Conservation (phyloP, 345 rosid genomes). For the Eucalyptus polybractea region DNA sequence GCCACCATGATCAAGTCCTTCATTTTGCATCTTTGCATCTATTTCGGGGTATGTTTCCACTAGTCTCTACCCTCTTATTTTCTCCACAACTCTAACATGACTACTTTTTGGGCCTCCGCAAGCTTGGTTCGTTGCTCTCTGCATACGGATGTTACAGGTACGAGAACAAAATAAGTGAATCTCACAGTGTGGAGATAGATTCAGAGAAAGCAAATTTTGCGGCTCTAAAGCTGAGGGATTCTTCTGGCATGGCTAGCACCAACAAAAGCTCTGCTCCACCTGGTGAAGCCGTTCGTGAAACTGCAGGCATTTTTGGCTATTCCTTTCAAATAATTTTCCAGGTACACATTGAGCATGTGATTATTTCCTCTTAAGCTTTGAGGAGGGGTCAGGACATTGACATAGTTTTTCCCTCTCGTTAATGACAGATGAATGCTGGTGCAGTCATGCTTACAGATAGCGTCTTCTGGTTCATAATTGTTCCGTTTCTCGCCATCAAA, state of each 20-base stretch:
- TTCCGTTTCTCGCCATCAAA: conserved; percentile 68
- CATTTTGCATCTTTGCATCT: neutral
- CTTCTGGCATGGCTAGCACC: neutral
- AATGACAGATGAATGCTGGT: conserved; percentile 83
- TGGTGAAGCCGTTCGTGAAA: conserved; percentile 16
- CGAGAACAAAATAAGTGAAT: conserved; percentile 47
- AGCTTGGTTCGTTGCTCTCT: conserved; percentile 78
- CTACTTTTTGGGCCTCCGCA: neutral
- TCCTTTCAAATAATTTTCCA: conserved; percentile 79
- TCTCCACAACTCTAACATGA: neutral
- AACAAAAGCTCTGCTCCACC: conserved; percentile 15
- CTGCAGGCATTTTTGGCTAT: conserved; percentile 51
- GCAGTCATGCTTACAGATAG: conserved; percentile 92
- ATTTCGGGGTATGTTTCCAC: neutral
- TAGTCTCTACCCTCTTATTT: neutral
- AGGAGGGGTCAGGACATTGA: neutral
- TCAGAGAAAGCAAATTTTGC: conserved; percentile 37
- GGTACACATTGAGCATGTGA: conserved; percentile 16
- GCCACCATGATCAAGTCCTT: neutral
- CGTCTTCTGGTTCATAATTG: conserved; percentile 84
- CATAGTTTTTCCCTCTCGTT: neutral
- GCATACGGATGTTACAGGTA: conserved; percentile 60
- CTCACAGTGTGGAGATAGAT: conserved; percentile 56
- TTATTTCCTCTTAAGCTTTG: neutral
- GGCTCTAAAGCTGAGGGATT: neutral